phyloP scores from a whole-genome alignment of 257 asterid genomes.

The Capsicum rhomboideum region DNA sequence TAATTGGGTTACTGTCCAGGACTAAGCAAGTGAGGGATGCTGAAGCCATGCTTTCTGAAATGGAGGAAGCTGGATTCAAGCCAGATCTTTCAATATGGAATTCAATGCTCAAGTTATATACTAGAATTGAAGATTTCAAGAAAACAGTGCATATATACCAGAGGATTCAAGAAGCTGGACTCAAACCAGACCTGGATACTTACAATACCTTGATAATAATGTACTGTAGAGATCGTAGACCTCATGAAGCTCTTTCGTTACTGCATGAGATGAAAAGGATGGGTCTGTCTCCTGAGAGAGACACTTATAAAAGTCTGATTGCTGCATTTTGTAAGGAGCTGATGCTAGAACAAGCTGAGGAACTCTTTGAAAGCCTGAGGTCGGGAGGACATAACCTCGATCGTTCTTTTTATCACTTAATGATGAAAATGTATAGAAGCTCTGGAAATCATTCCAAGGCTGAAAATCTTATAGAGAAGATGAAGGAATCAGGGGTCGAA shows the following conservation, averaged over 20 bases:
- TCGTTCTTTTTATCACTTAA: conserved; percentile 86
- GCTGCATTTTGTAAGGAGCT: conserved; percentile 74
- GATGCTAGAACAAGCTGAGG: conserved; percentile 84
- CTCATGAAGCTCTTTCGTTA: conserved; percentile 62
- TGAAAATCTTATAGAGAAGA: conserved; percentile 54
- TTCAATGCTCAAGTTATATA: conserved; percentile 58
- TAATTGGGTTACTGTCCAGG: conserved; percentile 69
- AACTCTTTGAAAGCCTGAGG: conserved; percentile 55
- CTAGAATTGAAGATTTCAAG: conserved; percentile 72
- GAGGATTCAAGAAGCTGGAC: conserved; percentile 59
- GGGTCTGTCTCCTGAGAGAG: conserved; percentile 50
- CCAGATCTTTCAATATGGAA: conserved; percentile 75
- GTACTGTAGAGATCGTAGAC: conserved; percentile 90
- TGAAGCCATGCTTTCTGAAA: conserved; percentile 81
- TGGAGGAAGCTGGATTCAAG: conserved; percentile 74
- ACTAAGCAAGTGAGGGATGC: conserved; percentile 74
- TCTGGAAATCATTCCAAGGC: conserved; percentile 68
- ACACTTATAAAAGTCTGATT: conserved; percentile 82
- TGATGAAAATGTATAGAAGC: conserved; percentile 93
- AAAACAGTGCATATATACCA: conserved; percentile 67
- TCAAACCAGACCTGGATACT: conserved; percentile 76
- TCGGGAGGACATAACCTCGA: conserved; percentile 52
- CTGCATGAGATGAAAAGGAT: conserved; percentile 58
- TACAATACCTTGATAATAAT: conserved; percentile 67
- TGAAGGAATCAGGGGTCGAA: conserved; percentile 88